Evolutionary conservation across 2,329 filamentous ascomycete species (phyloP).

Genomic region (Ceratocystis destructans): DNA sequence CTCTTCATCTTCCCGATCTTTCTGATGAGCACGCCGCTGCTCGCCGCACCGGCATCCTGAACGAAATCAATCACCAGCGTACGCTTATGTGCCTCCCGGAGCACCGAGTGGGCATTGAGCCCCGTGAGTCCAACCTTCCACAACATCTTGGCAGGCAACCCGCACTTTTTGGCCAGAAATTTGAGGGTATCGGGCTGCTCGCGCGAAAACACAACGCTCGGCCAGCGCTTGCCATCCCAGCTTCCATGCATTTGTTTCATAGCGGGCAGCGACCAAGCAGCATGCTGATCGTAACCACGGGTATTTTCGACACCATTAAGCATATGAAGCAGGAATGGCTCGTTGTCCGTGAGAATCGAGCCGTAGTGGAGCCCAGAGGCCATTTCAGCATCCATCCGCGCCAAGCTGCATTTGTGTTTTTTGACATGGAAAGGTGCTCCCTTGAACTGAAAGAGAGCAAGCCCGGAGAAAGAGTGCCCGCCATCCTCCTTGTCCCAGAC

Average conservation of each 20-base stretch:
- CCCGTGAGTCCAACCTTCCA: conserved; percentile 4
- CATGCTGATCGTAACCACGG: neutral
- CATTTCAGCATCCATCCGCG: neutral
- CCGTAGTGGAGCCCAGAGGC: neutral
- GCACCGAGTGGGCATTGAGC: neutral
- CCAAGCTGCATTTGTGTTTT: neutral
- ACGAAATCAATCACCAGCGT: neutral
- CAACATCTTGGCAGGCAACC: neutral
- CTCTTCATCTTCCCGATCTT: neutral
- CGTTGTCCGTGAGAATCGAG: neutral
- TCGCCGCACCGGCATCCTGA: neutral
- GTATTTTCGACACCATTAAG: neutral
- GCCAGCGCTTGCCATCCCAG: neutral
- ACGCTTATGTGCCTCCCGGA: neutral
- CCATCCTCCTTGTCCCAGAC: neutral
- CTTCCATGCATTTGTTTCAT: neutral
- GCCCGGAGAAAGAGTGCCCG: neutral
- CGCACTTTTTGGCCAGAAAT: neutral
- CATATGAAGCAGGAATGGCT: neutral
- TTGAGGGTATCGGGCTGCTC: neutral
- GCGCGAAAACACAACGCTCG: conserved; percentile 1
- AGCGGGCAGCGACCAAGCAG: neutral
- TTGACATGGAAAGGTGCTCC: neutral
- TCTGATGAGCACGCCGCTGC: neutral
- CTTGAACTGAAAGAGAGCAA: neutral